Base-by-base conservation (phyloP, 257 asterid genomes). In the Forsythia suspensa region DNA sequence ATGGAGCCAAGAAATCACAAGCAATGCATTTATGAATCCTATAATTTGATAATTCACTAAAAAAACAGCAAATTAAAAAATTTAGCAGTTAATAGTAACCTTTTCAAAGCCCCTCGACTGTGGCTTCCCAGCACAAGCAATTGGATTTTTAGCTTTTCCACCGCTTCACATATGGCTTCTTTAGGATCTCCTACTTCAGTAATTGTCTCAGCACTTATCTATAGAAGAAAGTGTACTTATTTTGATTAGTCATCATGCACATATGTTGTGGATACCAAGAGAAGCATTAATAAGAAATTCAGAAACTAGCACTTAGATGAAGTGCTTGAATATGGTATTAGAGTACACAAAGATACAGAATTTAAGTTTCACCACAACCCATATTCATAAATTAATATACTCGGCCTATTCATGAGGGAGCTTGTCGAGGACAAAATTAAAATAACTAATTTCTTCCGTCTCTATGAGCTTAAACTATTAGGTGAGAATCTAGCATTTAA, bases 121-220 rank as follows among this genome's bases (percentile, higher is more conserved):
- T 87, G 86, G 69, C 83, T 89, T 11, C 96, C 93, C 7, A 89
- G 20, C 16, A 91, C 87, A 40, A 91, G 91, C 76, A 89, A 40
- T 2, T 85, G 13, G 18, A 82, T 77, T 7, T 83, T 77, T 3
- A 66, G 80, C 72, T 88, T 91, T 24, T 89, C 87, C 65, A 86
- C 91, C 1, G 84, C 90, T 76, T 85, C 88, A 73, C 92, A 88
- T 51, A 87, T 88, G 6, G 72, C 77, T 36, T 78, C 86, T 78
- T 89, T 88, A 34, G 92, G 87, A 78, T 91, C 86, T 52, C 93
- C 97, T 1, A 78, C 87, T 77, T 89, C 88, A 18, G 88, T 85
- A n/a, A 76, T 37, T 15, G 89, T 83, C 0, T 82, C 81, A 8
- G 91, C 90, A 68, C 6, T 66, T 46, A 92, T 74, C 97, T 92